A percentile compares a stretch with the other conserved stretches of the same genome.
phyloP scores from a whole-genome alignment of 2,329 filamentous ascomycete species.

The Chaetomiaceae sp. region DNA sequence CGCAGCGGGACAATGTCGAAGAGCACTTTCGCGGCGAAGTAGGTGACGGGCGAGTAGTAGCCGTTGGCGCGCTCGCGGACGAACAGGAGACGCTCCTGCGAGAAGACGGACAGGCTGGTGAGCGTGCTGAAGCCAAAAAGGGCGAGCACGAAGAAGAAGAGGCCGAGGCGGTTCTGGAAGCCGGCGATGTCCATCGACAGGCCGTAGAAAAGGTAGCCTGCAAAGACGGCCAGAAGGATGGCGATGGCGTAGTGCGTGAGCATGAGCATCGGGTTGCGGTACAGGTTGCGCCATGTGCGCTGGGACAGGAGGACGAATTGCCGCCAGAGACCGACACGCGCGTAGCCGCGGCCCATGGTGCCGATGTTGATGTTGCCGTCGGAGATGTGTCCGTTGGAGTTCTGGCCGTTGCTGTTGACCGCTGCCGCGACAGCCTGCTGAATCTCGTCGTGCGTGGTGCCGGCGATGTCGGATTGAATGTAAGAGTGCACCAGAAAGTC shows the following conservation, averaged over 20 bases:
- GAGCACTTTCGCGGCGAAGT: conserved; percentile 94
- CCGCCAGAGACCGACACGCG: conserved; percentile 69
- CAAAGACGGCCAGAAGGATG: conserved; percentile 88
- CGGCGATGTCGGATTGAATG: conserved; percentile 70
- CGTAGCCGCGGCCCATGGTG: conserved; percentile 72
- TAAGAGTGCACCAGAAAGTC: conserved; percentile 77
- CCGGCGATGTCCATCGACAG: conserved; percentile 93
- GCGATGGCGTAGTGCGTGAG: conserved; percentile 97
- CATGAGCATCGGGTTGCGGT: conserved; percentile 97
- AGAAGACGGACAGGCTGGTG: conserved; percentile 90
- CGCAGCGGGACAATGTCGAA: conserved; percentile 96
- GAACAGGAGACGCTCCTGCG: conserved; percentile 83
- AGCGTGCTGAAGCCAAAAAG: conserved; percentile 96
- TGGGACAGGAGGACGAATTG: conserved; percentile 88
- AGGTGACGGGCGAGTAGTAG: conserved; percentile 90
- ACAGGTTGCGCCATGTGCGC: conserved; percentile 94
- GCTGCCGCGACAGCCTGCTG: conserved; percentile 61
- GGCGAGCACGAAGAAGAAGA: conserved; percentile 96
- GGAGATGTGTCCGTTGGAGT: conserved; percentile 48
- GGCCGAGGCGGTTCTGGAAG: conserved; percentile 93
- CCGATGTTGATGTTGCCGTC: conserved; percentile 48
- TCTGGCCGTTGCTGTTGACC: conserved; percentile 61
- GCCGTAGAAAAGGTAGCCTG: conserved; percentile 93
- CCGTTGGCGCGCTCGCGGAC: conserved; percentile 92
- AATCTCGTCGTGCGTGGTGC: conserved; percentile 73